phyloP scores from a whole-genome alignment of 2,329 filamentous ascomycete species.

The Alternaria sp. region DNA sequence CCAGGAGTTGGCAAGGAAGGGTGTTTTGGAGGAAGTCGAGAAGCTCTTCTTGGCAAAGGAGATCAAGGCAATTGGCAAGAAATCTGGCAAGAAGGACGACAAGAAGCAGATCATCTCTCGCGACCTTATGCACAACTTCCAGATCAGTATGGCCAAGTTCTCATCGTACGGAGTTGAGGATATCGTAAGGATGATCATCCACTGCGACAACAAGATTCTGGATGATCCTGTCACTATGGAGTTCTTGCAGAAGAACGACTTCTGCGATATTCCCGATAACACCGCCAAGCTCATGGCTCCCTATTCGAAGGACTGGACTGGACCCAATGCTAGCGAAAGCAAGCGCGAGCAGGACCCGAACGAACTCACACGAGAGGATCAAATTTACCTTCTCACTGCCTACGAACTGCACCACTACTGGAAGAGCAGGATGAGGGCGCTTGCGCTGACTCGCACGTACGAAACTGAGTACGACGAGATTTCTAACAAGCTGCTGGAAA shows the following conservation, averaged over 20 bases:
- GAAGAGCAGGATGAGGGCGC: constrained; percentile 94
- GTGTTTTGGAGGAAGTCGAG: constrained; percentile 96
- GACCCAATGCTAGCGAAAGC: constrained; percentile 78
- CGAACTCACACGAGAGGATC: constrained; percentile 92
- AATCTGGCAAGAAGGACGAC: constrained; percentile 79
- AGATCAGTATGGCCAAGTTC: constrained; percentile 91
- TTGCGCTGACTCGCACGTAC: constrained; percentile 81
- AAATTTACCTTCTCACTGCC: constrained; percentile 91
- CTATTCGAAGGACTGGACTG: constrained; percentile 96
- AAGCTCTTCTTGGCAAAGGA: constrained; percentile 98
- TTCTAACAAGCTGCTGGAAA: constrained; percentile 79
- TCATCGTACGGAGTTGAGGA: constrained; percentile 84
- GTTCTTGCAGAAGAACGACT: constrained; percentile 89
- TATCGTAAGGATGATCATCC: constrained; percentile 90
- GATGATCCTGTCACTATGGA: constrained; percentile 95
- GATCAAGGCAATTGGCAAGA: constrained; percentile 82
- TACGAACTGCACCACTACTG: constrained; percentile 97
- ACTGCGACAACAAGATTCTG: constrained; percentile 87
- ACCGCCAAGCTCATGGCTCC: constrained; percentile 89
- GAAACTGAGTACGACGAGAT: constrained; percentile 93
- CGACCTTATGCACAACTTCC: constrained; percentile 66
- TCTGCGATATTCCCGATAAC: constrained; percentile 92
- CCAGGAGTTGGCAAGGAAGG: constrained; percentile 87
- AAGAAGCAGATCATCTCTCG: constrained; percentile 97
- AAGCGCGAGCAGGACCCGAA: constrained; percentile 82